These are phyloP conservation scores for Aspergillus carlsbadensis DNA, from an alignment of 495 filamentous ascomycete genomes.

Conservation along the genomic window DNA sequence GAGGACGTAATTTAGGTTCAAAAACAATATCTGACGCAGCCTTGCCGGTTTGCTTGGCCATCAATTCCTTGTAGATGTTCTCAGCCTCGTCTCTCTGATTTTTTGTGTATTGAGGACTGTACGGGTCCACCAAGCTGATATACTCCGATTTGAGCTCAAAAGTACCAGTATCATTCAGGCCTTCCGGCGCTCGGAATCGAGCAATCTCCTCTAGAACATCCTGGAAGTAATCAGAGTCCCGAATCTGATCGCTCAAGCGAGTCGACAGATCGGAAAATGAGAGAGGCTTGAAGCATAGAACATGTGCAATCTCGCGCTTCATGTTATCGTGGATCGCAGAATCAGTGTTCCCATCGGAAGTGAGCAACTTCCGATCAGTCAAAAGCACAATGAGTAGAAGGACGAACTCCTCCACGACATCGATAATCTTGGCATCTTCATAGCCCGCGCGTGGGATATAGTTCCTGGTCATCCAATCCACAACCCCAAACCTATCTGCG, in stretches of 20 bases:
- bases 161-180: conserved; percentile 85
- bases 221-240: conserved; percentile 74
- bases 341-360: conserved; percentile 65
- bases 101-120: conserved; percentile 90
- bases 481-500: conserved; percentile 86
- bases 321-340: conserved; percentile 68
- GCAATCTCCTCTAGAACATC: conserved; percentile 90
- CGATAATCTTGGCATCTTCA: conserved; percentile 82
- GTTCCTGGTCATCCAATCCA: conserved; percentile 81
- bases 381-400: conserved; percentile 88
- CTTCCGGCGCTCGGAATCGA: conserved; percentile 84
- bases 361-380: conserved; percentile 81
- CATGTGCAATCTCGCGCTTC: conserved; percentile 86
- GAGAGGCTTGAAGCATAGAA: conserved; percentile 92
- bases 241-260: conserved; percentile 58
- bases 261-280: conserved; percentile 85
- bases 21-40: conserved; percentile 83
- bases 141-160: conserved; percentile 89
- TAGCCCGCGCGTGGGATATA: conserved; percentile 68
- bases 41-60: conserved; percentile 85
- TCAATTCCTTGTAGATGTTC: conserved; percentile 76
- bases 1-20: conserved; percentile 81
- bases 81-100: conserved; percentile 98
- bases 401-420: conserved; percentile 93
- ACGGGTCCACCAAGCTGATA: conserved; percentile 86